phyloP scores from a whole-genome alignment of 345 rosid species.

The Pelargonium nanum region DNA sequence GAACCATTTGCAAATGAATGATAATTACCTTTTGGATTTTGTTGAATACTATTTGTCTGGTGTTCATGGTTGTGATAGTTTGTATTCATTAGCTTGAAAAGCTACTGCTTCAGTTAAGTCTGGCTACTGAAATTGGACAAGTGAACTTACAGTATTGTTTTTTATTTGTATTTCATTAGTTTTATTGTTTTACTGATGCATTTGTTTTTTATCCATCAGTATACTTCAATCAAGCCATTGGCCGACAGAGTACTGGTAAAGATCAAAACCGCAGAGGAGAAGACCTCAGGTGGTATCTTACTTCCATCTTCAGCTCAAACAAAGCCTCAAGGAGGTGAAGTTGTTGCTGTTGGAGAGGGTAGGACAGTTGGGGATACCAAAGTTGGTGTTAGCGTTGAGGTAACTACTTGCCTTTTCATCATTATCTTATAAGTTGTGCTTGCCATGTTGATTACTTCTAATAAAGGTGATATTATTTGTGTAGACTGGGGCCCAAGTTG shows the following conservation, averaged over 20 bases:
- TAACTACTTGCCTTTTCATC: slow-evolving; percentile 3
- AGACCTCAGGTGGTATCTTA: slow-evolving; percentile 62
- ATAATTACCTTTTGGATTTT: too few species aligned
- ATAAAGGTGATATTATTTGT: not conserved
- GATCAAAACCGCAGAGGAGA: slow-evolving; percentile 60
- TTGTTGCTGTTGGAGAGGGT: slow-evolving; percentile 76
- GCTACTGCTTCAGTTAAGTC: too few species aligned
- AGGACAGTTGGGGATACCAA: slow-evolving; percentile 45
- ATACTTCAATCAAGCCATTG: slow-evolving; percentile 62
- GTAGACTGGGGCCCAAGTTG: slow-evolving; percentile 67
- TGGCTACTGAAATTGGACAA: not conserved
- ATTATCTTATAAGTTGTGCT: not conserved
- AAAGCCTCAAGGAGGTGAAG: slow-evolving; percentile 76
- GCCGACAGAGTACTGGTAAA: slow-evolving; percentile 73
- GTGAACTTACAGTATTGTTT: not conserved
- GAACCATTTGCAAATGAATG: too few species aligned
- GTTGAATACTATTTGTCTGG: not conserved
- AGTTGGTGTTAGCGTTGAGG: slow-evolving; percentile 38
- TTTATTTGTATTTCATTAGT: not conserved
- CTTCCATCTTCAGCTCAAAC: slow-evolving; percentile 63
- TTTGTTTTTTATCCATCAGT: slow-evolving; percentile 23
- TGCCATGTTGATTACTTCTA: not conserved
- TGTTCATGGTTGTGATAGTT: not conserved
- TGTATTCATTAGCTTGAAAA: too few species aligned
- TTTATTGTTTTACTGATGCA: not conserved